phyloP scores from a whole-genome alignment of 352 stramenopile species.

The Globisporangium rhizosaccharum region DNA sequence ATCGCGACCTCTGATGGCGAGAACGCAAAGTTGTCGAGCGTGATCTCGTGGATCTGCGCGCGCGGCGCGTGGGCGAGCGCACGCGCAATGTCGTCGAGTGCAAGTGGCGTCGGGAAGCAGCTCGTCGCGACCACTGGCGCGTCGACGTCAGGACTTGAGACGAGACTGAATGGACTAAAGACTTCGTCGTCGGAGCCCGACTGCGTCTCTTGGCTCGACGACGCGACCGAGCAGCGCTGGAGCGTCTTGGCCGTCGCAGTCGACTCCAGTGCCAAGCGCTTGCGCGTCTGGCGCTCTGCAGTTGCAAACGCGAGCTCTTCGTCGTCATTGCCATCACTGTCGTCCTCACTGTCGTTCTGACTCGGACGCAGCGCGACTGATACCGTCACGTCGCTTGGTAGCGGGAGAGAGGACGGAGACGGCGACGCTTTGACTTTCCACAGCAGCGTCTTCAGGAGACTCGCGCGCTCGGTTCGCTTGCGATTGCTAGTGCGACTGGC shows the following conservation, averaged over 20 bases:
- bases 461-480: constrained; percentile 7
- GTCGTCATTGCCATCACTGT: constrained; percentile 19
- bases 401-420: neutral
- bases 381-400: neutral
- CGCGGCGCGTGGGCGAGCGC: constrained; percentile 3
- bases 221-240: constrained; percentile 21
- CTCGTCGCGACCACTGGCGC: neutral
- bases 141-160: constrained; percentile 1
- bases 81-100: constrained; percentile 12
- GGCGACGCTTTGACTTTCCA: constrained; percentile 47
- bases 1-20: constrained; percentile 24
- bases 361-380: neutral
- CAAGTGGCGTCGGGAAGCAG: constrained; percentile 25
- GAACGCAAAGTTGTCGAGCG: constrained; percentile 34
- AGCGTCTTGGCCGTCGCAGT: constrained; percentile 14
- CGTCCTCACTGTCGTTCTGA: neutral
- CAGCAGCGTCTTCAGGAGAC: constrained; percentile 50
- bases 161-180: constrained; percentile 26
- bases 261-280: constrained; percentile 25
- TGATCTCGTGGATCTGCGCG: constrained; percentile 23
- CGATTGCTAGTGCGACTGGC: constrained; percentile 5
- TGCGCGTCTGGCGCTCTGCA: constrained; percentile 32
- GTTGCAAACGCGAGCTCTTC: constrained; percentile 36
- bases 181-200: constrained; percentile 55
- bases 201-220: constrained; percentile 70